These are phyloP conservation scores for Petasospora rhodanensis DNA, from an alignment of 1,139 yeast genomes.

Conservation along the genomic window DNA sequence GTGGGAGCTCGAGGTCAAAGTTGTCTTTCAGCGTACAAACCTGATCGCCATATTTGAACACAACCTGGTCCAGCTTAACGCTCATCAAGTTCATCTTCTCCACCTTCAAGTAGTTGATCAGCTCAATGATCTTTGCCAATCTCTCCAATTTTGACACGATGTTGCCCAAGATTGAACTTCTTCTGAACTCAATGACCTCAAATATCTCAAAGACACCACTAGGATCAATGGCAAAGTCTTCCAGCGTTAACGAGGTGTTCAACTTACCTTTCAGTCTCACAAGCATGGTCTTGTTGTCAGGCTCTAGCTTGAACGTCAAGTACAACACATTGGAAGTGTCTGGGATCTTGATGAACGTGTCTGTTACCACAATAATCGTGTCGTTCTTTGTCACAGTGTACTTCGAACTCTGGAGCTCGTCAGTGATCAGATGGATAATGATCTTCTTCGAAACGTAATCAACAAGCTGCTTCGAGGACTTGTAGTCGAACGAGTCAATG, in stretches of 20 bases:
- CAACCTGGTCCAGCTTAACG: conserved; percentile 23
- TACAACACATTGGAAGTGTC: conserved; percentile 20
- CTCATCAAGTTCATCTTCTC: conserved; percentile 21
- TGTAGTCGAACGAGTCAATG: conserved; percentile 38
- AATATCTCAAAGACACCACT: conserved; percentile 21
- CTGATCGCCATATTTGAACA: conserved; percentile 23
- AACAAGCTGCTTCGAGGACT: conserved; percentile 46
- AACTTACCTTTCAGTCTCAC: conserved; percentile 19
- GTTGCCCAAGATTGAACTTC: conserved; percentile 12
- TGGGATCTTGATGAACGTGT: conserved; percentile 20
- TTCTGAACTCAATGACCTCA: conserved; percentile 20
- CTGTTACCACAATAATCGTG: conserved; percentile 11
- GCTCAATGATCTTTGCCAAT: conserved; percentile 22
- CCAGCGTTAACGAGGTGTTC: conserved; percentile 11
- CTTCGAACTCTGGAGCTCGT: conserved; percentile 42
- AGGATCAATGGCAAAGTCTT: conserved; percentile 21
- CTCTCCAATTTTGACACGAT: conserved; percentile 19
- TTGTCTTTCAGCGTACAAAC: conserved; percentile 20
- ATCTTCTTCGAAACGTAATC: conserved; percentile 54
- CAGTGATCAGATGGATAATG: conserved; percentile 58
- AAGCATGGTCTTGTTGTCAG: conserved; percentile 8
- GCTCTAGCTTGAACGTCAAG: conserved; percentile 16
- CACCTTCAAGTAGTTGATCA: conserved; percentile 20
- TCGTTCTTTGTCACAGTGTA: conserved; percentile 12
- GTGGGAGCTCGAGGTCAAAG: conserved; percentile 20